Base-by-base conservation (phyloP, 2,329 filamentous ascomycete genomes). In the Gyromitra esculenta region DNA sequence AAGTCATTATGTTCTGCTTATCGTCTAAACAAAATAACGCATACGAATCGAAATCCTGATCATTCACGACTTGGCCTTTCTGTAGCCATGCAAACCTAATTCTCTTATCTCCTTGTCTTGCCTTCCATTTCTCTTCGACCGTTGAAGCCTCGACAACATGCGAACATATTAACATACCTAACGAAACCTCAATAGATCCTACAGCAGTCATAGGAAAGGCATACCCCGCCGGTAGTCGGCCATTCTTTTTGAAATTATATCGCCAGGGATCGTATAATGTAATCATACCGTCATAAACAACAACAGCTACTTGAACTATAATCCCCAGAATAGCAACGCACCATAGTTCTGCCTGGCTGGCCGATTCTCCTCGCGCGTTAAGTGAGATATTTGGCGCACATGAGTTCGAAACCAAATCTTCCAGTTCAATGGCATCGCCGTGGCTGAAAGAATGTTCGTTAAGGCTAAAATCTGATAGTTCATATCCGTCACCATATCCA, bases 131-230 rank as follows among this genome's bases (percentile, higher is more conserved):
- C n/a, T 45, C 56, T 25, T 56, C 54, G 11, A 67, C 60, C 18
- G 59, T 39, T 5, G 83, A 83, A 50, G 82, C 82, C 8, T 63
- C 70, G 31, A 84, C 81, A 1, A 84, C 81, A 63, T 81, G 78
- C 0, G 80, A 79, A 60, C 83, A 84, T 2, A 83, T 45, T 0
- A 83, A 43, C 48, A 84, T 77, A 0, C 83, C 82, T 0, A 71
- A 0, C 0, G 81, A 76, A n/a, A 84, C 52, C 0, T 82, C 0
- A 0, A 81, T 0, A 0, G 82, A 84, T 0, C 83, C 83, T 9
- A 64, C 15, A 0, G 78, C 75, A 2, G 79, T 79, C 21, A 80
- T 48, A 1, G 81, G 80, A 60, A 80, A 82, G 0, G 82, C 80
- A 59, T 83, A 82, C 5, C 6, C 11, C 0, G 65, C 62, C 0